Percentiles rank a stretch among this genome's conserved stretches.
phyloP scores from a whole-genome alignment of 2,329 filamentous ascomycete genomes.

The Fusarium solani-melongenae region DNA sequence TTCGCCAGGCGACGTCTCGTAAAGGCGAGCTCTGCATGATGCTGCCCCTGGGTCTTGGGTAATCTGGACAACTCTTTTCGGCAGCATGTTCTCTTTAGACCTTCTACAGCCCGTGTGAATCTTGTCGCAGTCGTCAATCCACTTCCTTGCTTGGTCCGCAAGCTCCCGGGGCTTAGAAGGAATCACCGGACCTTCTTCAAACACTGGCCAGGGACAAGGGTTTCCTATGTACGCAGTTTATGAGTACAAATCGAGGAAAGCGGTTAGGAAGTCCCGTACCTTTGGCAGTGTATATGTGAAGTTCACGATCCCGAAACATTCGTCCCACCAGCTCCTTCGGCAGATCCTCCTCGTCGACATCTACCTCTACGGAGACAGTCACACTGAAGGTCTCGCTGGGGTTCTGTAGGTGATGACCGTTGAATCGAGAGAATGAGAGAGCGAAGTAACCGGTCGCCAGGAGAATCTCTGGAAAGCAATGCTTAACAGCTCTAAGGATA shows the following conservation, averaged over 20 bases:
- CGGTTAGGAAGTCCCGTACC: neutral
- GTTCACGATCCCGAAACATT: neutral
- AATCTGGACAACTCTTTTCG: neutral
- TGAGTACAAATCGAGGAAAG: neutral
- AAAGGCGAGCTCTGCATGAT: neutral
- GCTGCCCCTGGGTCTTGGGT: too few relatives aligned
- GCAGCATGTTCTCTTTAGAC: neutral
- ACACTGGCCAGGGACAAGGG: neutral
- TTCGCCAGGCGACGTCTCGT: neutral
- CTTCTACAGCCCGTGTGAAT: neutral
- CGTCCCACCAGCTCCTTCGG: neutral
- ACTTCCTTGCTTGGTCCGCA: neutral
- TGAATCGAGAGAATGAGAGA: neutral
- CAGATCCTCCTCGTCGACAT: neutral
- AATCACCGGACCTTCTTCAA: neutral
- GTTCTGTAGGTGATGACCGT: neutral
- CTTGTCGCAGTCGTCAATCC: neutral
- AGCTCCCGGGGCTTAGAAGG: neutral
- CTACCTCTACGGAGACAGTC: neutral
- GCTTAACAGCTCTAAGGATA: neutral
- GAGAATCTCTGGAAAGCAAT: neutral
- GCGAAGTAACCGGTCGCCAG: rapidly evolving
- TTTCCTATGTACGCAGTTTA: neutral
- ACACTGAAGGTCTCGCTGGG: neutral
- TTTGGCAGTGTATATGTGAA: neutral